These are phyloP conservation scores for Apiospora phragmitis DNA, from an alignment of 2,329 filamentous ascomycete genomes.

Conservation along the genomic window DNA sequence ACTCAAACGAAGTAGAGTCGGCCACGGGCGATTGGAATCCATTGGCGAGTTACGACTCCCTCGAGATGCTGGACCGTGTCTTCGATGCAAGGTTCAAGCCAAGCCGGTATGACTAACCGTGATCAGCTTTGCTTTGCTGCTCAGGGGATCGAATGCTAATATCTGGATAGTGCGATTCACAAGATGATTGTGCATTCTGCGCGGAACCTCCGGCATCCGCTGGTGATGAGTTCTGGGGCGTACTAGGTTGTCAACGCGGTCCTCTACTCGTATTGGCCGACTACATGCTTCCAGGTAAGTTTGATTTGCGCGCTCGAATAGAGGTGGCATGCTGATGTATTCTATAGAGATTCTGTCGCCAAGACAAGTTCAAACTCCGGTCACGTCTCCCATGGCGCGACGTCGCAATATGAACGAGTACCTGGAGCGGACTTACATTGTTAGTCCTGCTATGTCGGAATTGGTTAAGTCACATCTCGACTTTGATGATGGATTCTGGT, in stretches of 20 bases:
- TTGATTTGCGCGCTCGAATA: neutral
- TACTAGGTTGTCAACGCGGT: slow-evolving; percentile 53
- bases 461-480: slow-evolving; percentile 48
- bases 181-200: slow-evolving; percentile 50
- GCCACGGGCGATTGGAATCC: slow-evolving; percentile 54
- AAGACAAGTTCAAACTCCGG: slow-evolving; percentile 49
- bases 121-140: neutral
- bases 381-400: slow-evolving; percentile 50
- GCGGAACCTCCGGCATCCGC: slow-evolving; percentile 36
- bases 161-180: slow-evolving; percentile 50
- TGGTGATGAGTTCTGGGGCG: slow-evolving; percentile 47
- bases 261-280: slow-evolving; percentile 48
- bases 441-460: slow-evolving; percentile 40
- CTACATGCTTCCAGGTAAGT: slow-evolving; percentile 50
- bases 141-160: slow-evolving; percentile 21
- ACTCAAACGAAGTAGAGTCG: slow-evolving; percentile 52
- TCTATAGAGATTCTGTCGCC: slow-evolving; percentile 46
- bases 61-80: slow-evolving; percentile 47
- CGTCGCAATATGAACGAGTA: slow-evolving; percentile 54
- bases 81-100: slow-evolving; percentile 50
- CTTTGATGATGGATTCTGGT: slow-evolving; percentile 59
- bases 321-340: neutral
- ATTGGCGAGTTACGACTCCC: slow-evolving; percentile 57
- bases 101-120: slow-evolving; percentile 42
- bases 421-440: slow-evolving; percentile 46